A percentile compares a stretch with the other conserved stretches of the same genome.
phyloP scores from a whole-genome alignment of 1,284 basidiomycete genomes.

The Marasmius oreades region DNA sequence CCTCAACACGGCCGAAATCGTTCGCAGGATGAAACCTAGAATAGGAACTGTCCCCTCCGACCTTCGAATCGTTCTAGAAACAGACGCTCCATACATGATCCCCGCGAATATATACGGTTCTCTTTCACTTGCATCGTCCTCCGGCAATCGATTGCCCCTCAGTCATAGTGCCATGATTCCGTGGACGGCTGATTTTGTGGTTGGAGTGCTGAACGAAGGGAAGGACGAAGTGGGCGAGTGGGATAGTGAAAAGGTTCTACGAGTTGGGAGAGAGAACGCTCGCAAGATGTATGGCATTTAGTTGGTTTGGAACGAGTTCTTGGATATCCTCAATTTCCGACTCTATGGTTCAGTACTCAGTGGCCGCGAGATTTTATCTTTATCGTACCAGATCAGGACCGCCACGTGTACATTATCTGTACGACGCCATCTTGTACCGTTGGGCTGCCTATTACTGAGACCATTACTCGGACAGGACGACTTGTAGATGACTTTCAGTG shows the following conservation, averaged over 20 bases:
- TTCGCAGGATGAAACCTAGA: constrained; percentile 44
- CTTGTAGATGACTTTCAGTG: too few species aligned
- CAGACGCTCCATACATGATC: not conserved
- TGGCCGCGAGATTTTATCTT: too few species aligned
- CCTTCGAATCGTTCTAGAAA: constrained; percentile 36
- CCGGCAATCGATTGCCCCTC: not conserved
- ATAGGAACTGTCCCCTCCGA: constrained; percentile 18
- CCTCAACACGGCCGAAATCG: constrained; percentile 57
- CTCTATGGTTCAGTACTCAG: too few species aligned
- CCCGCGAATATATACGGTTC: not conserved
- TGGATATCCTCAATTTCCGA: too few species aligned
- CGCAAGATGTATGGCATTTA: not conserved
- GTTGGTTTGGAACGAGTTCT: too few species aligned
- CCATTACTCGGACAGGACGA: too few species aligned
- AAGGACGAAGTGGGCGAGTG: not conserved
- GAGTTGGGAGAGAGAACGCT: not conserved
- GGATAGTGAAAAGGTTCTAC: not conserved
- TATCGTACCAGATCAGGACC: too few species aligned
- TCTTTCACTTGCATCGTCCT: not conserved
- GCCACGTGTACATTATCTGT: too few species aligned
- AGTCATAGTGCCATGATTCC: not conserved
- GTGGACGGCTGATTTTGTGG: not conserved
- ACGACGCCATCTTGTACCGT: too few species aligned
- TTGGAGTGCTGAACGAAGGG: not conserved
- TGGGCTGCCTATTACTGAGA: too few species aligned